A percentile compares a stretch with the other conserved stretches of the same genome.
These are phyloP conservation scores for Russula foetens DNA, from an alignment of 768 basidiomycete species.

Conservation along the genomic window DNA sequence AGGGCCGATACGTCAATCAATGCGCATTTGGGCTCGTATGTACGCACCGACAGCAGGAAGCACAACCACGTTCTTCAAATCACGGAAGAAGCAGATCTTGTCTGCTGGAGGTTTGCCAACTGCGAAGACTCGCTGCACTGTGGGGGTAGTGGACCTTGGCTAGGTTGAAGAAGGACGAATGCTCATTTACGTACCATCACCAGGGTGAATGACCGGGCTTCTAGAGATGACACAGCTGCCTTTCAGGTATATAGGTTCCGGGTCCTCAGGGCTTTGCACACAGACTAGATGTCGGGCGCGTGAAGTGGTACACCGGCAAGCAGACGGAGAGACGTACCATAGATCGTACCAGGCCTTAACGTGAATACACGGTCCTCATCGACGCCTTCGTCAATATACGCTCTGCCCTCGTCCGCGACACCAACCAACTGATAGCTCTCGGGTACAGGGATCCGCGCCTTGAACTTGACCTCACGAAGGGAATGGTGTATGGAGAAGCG, in stretches of 20 bases:
- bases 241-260: neutral
- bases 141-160: neutral
- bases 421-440: slow-evolving; percentile 66
- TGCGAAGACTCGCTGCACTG: slow-evolving; percentile 24
- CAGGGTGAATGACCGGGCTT: slow-evolving; percentile 30
- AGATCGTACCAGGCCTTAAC: neutral
- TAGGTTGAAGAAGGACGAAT: neutral
- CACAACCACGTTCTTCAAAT: slow-evolving; percentile 24
- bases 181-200: slow-evolving; percentile 22
- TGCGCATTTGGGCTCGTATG: neutral
- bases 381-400: slow-evolving; percentile 7
- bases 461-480: slow-evolving; percentile 66
- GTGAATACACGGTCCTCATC: slow-evolving; percentile 5
- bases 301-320: neutral
- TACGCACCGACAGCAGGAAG: slow-evolving; percentile 18
- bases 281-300: slow-evolving; percentile 1
- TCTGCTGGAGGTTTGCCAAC: slow-evolving; percentile 25
- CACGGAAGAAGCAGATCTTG: slow-evolving; percentile 19
- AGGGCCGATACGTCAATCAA: neutral
- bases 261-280: slow-evolving; percentile 5
- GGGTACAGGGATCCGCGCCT: slow-evolving; percentile 65
- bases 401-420: slow-evolving; percentile 69
- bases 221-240: slow-evolving; percentile 23
- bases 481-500: slow-evolving; percentile 55
- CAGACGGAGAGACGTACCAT: neutral